A percentile compares a stretch with the other conserved stretches of the same genome.
These are phyloP conservation scores for Oidiodendron maius DNA, from an alignment of 495 filamentous ascomycete species.

Conservation along the genomic window DNA sequence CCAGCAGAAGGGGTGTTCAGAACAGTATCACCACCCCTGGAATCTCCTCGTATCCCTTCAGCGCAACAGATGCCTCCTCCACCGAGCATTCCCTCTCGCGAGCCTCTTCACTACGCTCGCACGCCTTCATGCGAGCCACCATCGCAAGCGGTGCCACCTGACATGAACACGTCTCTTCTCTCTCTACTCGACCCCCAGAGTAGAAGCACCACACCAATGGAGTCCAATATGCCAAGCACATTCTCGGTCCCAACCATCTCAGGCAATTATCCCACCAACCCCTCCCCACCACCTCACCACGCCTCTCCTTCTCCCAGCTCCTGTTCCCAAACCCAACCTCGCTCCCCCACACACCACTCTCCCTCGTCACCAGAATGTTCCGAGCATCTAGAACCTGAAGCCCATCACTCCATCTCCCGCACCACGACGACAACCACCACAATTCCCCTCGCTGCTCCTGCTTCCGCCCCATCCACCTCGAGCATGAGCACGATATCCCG, in stretches of 20 bases:
- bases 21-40: slow-evolving; percentile 28
- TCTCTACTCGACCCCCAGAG: slow-evolving; percentile 42
- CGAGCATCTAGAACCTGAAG: neutral
- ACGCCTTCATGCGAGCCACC: slow-evolving; percentile 48
- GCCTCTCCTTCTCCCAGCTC: slow-evolving; percentile 19
- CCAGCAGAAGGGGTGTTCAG: slow-evolving; percentile 47
- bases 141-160: slow-evolving; percentile 34
- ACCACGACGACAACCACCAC: slow-evolving; percentile 31
- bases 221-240: slow-evolving; percentile 1
- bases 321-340: slow-evolving; percentile 1
- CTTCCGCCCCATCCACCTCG: slow-evolving; percentile 12
- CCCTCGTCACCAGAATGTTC: neutral
- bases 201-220: no score
- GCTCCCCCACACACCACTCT: neutral
- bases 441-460: slow-evolving; percentile 36
- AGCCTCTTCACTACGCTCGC: slow-evolving; percentile 24
- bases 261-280: no score
- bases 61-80: slow-evolving; percentile 8
- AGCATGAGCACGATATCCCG: slow-evolving; percentile 48
- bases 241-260: slow-evolving; percentile 32
- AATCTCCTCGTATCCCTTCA: slow-evolving; percentile 19
- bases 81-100: neutral
- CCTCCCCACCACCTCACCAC: slow-evolving; percentile 7
- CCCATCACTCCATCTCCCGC: slow-evolving; percentile 11
- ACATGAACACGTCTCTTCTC: slow-evolving; percentile 42